Evolutionary conservation across 345 rosid genomes (phyloP).

Genomic region (Garcia nutans): DNA sequence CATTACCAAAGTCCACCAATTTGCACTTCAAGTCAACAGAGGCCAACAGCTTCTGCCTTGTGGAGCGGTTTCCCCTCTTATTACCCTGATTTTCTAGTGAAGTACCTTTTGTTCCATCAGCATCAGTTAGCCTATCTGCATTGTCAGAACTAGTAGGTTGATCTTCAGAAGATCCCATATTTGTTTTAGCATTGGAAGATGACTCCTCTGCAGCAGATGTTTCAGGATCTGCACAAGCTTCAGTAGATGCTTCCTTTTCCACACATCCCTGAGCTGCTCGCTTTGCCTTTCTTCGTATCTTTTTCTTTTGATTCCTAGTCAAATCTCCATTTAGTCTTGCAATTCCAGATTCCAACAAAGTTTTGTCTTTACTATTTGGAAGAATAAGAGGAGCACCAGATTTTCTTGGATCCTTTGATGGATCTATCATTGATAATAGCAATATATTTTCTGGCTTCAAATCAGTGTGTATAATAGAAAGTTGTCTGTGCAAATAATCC

Average conservation of each 20-base stretch:
- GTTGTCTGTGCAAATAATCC: slow-evolving; percentile 70
- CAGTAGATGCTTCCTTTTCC: slow-evolving; percentile 42
- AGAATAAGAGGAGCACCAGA: slow-evolving; percentile 46
- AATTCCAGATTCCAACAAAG: slow-evolving; percentile 28
- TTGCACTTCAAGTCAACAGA: slow-evolving; percentile 59
- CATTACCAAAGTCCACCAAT: slow-evolving; percentile 78
- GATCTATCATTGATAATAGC: slow-evolving; percentile 59
- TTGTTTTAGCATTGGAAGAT: slow-evolving; percentile 25
- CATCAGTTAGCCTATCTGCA: slow-evolving; percentile 35
- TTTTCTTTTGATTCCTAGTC: slow-evolving; percentile 59
- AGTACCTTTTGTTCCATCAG: slow-evolving; percentile 38
- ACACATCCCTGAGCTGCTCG: slow-evolving; percentile 51
- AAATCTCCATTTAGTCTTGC: slow-evolving; percentile 47
- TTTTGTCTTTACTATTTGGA: slow-evolving; percentile 45
- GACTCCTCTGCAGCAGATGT: slow-evolving; percentile 38
- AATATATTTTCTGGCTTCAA: slow-evolving; percentile 68
- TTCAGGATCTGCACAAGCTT: slow-evolving; percentile 37
- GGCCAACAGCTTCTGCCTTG: slow-evolving; percentile 46
- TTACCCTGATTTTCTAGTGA: slow-evolving; percentile 28
- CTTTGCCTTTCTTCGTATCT: slow-evolving; percentile 58
- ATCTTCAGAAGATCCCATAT: slow-evolving; percentile 35
- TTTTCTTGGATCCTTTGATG: slow-evolving; percentile 51
- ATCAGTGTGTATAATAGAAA: slow-evolving; percentile 76
- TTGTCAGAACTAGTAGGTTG: slow-evolving; percentile 34
- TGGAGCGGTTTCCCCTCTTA: slow-evolving; percentile 51